Percentiles rank a stretch among this genome's conserved stretches.
Conservation (phyloP, 139 green algal genomes). For the Chlorella sorokiniana region DNA sequence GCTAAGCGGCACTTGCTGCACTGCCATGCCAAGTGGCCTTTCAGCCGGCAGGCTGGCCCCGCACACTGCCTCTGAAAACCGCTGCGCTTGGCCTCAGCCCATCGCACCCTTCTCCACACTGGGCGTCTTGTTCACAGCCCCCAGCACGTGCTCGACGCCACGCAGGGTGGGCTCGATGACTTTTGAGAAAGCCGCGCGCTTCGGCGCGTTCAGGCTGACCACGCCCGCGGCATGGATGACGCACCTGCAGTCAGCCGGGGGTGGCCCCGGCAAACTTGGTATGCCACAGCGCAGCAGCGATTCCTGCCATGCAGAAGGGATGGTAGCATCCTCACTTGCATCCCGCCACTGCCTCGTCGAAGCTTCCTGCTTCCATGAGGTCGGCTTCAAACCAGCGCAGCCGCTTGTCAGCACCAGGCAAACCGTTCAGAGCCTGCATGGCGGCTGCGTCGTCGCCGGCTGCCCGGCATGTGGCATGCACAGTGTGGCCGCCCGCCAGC, state of each 20-base stretch:
- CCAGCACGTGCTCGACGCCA: slow-evolving; percentile 65
- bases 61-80: neutral
- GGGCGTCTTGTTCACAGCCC: slow-evolving; percentile 41
- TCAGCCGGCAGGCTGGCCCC: neutral
- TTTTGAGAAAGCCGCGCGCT: slow-evolving; percentile 22
- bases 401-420: slow-evolving; percentile 52
- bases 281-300: neutral
- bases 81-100: neutral
- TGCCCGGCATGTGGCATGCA: slow-evolving; percentile 49
- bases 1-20: too few relatives aligned
- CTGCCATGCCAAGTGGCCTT: too few relatives aligned
- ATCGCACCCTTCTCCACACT: slow-evolving; percentile 44
- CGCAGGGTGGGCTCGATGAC: slow-evolving; percentile 56
- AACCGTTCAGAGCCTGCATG: slow-evolving; percentile 29
- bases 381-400: slow-evolving; percentile 43
- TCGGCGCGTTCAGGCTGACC: slow-evolving; percentile 13
- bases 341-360: slow-evolving; percentile 55
- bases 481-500: slow-evolving; percentile 58
- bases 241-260: slow-evolving; percentile 41
- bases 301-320: neutral
- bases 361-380: slow-evolving; percentile 45
- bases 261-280: too few relatives aligned
- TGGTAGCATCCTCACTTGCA: slow-evolving; percentile 13
- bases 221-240: slow-evolving; percentile 70
- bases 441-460: slow-evolving; percentile 13